A percentile compares a stretch with the other conserved stretches of the same genome.
Conservation (phyloP, 2,329 filamentous ascomycete genomes). For the Epichloe aotearoae region DNA sequence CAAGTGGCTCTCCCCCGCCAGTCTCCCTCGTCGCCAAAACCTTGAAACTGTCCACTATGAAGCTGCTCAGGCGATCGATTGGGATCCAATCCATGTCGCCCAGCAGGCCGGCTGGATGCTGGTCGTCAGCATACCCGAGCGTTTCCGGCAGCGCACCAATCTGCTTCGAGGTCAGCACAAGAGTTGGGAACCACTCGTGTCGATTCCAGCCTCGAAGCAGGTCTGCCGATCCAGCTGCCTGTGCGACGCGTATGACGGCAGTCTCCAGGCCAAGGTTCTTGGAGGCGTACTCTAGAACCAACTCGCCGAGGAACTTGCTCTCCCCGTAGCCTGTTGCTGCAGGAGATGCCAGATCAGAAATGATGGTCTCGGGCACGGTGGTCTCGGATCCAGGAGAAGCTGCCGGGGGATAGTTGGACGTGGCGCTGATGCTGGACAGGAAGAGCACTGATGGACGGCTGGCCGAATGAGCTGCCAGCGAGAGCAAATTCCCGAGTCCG, state of each 20-base stretch:
- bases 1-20: background rate
- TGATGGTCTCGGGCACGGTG: slow-evolving; percentile 1
- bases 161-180: slow-evolving; percentile 4
- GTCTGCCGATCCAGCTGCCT: slow-evolving; percentile 2
- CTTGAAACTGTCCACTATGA: background rate
- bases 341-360: background rate
- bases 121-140: background rate
- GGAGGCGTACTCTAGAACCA: background rate
- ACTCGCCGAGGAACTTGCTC: slow-evolving; percentile 6
- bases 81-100: slow-evolving; percentile 7
- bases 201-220: slow-evolving; percentile 4
- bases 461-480: background rate
- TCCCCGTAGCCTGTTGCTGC: slow-evolving; percentile 3
- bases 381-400: no score
- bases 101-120: background rate
- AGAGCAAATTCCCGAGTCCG: slow-evolving; percentile 4
- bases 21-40: background rate
- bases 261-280: background rate
- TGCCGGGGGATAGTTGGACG: background rate
- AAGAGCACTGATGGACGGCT: slow-evolving; percentile 1
- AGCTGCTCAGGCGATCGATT: background rate
- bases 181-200: slow-evolving; percentile 6
- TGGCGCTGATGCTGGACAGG: slow-evolving; percentile 5
- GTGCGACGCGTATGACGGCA: slow-evolving; percentile 3
- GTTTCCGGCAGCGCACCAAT: slow-evolving; percentile 3